Conservation (phyloP, 1,284 basidiomycete species). For the Cerioporus squamosus region DNA sequence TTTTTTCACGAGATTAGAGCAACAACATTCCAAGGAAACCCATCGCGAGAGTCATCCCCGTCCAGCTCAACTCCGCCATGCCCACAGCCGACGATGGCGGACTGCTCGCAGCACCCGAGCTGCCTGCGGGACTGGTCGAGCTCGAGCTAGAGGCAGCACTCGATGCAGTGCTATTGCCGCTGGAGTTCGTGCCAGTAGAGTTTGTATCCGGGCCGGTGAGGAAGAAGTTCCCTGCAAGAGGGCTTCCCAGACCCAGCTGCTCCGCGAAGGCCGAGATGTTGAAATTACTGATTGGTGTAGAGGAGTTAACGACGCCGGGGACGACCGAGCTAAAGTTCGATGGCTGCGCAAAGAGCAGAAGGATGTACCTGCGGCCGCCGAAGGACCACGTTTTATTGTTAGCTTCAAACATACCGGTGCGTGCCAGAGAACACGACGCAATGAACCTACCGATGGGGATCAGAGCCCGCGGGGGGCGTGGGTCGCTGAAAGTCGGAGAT, state of each 20-base stretch:
- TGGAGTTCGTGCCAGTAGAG: slow-evolving; percentile 10
- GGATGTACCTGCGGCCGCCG: slow-evolving; percentile 26
- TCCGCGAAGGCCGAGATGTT: slow-evolving; percentile 36
- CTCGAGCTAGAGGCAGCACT: neutral
- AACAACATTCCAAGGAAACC: slow-evolving; percentile 7
- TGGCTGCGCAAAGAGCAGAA: slow-evolving; percentile 35
- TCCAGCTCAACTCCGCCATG: slow-evolving; percentile 2
- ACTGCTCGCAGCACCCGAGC: neutral
- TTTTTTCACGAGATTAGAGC: neutral
- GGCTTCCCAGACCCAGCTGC: slow-evolving; percentile 31
- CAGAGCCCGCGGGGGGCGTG: slow-evolving; percentile 48
- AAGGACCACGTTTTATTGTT: neutral
- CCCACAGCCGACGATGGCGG: slow-evolving; percentile 9
- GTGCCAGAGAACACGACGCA: neutral
- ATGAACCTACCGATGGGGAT: slow-evolving; percentile 48
- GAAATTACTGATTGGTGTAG: slow-evolving; percentile 32
- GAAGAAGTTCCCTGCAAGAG: slow-evolving; percentile 38
- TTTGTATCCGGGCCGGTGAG: slow-evolving; percentile 31
- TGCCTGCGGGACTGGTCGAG: slow-evolving; percentile 2
- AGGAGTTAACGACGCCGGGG: slow-evolving; percentile 25
- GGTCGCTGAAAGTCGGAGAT: slow-evolving; percentile 44
- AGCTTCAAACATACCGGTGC: neutral
- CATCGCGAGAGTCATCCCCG: neutral
- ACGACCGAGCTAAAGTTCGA: slow-evolving; percentile 26
- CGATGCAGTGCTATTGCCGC: slow-evolving; percentile 3